Evolutionary conservation across 192 early-diverging fungal species (phyloP).

Genomic region (Coemansia erecta): DNA sequence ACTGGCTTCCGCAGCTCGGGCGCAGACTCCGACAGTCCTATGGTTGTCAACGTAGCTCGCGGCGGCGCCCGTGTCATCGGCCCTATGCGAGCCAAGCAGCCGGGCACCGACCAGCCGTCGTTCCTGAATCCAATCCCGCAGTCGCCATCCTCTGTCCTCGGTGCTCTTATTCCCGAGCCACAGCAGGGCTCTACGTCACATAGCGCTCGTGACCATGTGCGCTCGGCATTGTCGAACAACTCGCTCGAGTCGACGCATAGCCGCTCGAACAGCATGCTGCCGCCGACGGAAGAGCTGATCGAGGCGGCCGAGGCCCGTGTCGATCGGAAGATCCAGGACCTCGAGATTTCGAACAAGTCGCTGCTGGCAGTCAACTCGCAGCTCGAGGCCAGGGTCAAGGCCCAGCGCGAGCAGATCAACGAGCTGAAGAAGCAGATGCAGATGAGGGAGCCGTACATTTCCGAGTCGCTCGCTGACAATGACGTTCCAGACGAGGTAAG

Average conservation of each 20-base stretch:
- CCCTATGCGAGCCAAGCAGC: conserved; percentile 39
- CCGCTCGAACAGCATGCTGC: conserved; percentile 39
- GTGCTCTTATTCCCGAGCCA: conserved; percentile 17
- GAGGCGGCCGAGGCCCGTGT: conserved; percentile 52
- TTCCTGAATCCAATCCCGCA: conserved; percentile 53
- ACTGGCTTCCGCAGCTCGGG: conserved; percentile 26
- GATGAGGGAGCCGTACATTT: conserved; percentile 17
- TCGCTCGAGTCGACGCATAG: conserved; percentile 36
- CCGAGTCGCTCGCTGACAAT: conserved; percentile 26
- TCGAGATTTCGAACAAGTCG: conserved; percentile 54
- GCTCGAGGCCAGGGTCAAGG: conserved; percentile 46
- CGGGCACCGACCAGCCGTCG: conserved; percentile 16
- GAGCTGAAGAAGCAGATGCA: conserved; percentile 50
- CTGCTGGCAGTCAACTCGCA: conserved; percentile 49
- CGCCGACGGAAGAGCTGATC: conserved; percentile 42
- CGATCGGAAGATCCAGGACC: conserved; percentile 53
- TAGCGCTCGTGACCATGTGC: conserved; percentile 20
- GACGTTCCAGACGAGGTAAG: conserved; percentile 53
- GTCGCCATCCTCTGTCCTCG: conserved; percentile 44
- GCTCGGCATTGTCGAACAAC: conserved; percentile 43
- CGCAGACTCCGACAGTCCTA: conserved; percentile 25
- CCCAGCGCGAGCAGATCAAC: conserved; percentile 43
- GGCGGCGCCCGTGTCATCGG: conserved; percentile 52
- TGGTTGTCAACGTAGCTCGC: conserved; percentile 47
- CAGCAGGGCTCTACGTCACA: background rate